A percentile compares a stretch with the other conserved stretches of the same genome.
These are phyloP conservation scores for Hordeum marinum DNA, from an alignment of 176 grass and related monocot species.

Conservation along the genomic window DNA sequence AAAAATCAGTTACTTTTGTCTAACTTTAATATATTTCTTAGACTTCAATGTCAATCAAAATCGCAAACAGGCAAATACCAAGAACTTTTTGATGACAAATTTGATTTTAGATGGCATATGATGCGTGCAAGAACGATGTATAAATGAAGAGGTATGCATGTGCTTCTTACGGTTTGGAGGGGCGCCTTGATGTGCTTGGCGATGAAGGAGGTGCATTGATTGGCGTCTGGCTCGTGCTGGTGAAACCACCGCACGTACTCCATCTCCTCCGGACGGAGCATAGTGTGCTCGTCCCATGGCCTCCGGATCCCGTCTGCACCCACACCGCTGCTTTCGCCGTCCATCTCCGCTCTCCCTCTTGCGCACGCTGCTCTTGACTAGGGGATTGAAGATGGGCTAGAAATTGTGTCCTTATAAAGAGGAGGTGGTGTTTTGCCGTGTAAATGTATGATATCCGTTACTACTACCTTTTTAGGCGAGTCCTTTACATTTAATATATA, in stretches of 20 bases:
- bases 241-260: conserved; percentile 56
- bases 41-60: background rate
- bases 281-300: conserved; percentile 46
- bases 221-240: conserved; percentile 40
- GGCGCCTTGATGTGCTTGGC: conserved; percentile 74
- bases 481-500: no score
- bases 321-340: background rate
- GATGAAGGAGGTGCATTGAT: conserved; percentile 72
- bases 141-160: background rate
- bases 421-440: background rate
- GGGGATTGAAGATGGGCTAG: background rate
- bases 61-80: background rate
- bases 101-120: background rate
- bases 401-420: background rate
- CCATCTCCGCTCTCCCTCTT: background rate
- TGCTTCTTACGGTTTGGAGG: conserved; percentile 51
- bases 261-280: conserved; percentile 39
- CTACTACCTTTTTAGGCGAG: background rate
- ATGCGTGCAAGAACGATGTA: background rate
- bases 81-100: background rate
- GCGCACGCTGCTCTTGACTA: background rate
- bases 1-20: background rate
- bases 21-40: background rate
- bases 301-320: conserved; percentile 21
- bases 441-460: background rate